Conservation (phyloP, 495 filamentous ascomycete genomes). For the Aspergillus sclerotiicarbonarius region DNA sequence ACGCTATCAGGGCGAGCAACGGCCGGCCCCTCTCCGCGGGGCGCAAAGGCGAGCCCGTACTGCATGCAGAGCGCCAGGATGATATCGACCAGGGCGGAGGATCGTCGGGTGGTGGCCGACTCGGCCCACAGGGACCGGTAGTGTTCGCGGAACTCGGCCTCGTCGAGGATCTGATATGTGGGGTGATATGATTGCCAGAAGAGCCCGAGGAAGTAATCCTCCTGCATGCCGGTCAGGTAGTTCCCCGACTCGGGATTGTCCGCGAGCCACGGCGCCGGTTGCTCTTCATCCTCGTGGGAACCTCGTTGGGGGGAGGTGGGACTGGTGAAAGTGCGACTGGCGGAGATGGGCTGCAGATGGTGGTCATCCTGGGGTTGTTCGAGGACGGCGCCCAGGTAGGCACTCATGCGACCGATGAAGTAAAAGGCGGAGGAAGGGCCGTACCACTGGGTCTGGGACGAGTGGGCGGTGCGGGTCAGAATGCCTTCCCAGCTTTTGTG, state of each 20-base stretch:
- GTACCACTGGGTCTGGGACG: not conserved
- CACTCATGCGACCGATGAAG: slow-evolving; percentile 6
- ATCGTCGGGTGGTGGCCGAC: slow-evolving; percentile 26
- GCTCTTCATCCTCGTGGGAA: slow-evolving; percentile 9
- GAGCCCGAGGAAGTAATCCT: slow-evolving; percentile 48
- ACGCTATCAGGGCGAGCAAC: slow-evolving; percentile 2
- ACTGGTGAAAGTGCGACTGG: slow-evolving; percentile 4
- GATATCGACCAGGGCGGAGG: slow-evolving; percentile 47
- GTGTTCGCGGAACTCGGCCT: slow-evolving; percentile 41
- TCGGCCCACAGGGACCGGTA: slow-evolving; percentile 43
- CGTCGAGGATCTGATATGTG: slow-evolving; percentile 37
- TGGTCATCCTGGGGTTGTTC: not conserved
- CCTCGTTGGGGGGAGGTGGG: slow-evolving; percentile 2
- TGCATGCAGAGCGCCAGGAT: slow-evolving; percentile 51
- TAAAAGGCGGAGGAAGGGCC: slow-evolving; percentile 8
- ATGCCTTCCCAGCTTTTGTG: slow-evolving; percentile 10
- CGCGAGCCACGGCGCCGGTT: not conserved
- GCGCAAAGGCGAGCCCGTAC: slow-evolving; percentile 19
- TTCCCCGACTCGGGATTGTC: slow-evolving; percentile 30
- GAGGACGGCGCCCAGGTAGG: not conserved
- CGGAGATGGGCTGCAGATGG: slow-evolving; percentile 8
- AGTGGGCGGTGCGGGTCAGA: slow-evolving; percentile 5
- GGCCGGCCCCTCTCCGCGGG: not conserved
- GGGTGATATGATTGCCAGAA: slow-evolving; percentile 51
- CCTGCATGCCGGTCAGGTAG: slow-evolving; percentile 29